Conservation (phyloP, 768 basidiomycete genomes). For the Boletus subparvulus region DNA sequence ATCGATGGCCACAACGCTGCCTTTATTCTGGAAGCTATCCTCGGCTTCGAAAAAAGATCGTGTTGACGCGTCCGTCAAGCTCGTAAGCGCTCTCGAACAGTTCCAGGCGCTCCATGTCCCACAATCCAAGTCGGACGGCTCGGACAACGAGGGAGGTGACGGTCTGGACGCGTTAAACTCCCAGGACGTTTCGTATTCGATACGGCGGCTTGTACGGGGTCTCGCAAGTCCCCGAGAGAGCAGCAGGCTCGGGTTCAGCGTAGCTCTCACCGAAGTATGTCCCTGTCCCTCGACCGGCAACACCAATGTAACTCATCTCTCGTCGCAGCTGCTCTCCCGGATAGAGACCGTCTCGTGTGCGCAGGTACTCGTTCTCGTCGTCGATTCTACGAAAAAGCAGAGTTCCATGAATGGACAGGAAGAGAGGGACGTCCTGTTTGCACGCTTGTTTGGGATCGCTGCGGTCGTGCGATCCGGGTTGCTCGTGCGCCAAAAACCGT, state of each 20-base stretch:
- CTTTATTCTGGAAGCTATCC: slow-evolving; percentile 93
- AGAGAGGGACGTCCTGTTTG: slow-evolving; percentile 90
- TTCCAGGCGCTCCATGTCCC: slow-evolving; percentile 72
- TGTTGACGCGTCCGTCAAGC: slow-evolving; percentile 81
- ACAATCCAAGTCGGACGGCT: slow-evolving; percentile 40
- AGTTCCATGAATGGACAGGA: slow-evolving; percentile 87
- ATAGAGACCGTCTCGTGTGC: slow-evolving; percentile 74
- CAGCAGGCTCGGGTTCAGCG: slow-evolving; percentile 92
- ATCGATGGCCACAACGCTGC: slow-evolving; percentile 80
- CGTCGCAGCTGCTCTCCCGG: slow-evolving; percentile 70
- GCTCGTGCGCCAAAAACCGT: slow-evolving; percentile 59
- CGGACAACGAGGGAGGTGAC: slow-evolving; percentile 48
- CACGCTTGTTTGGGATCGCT: slow-evolving; percentile 86
- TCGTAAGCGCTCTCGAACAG: slow-evolving; percentile 76
- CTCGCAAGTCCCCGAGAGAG: slow-evolving; percentile 91
- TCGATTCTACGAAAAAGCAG: slow-evolving; percentile 67
- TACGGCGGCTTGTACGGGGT: slow-evolving; percentile 82
- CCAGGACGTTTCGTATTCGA: slow-evolving; percentile 90
- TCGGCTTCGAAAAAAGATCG: slow-evolving; percentile 78
- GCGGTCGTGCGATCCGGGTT: slow-evolving; percentile 84
- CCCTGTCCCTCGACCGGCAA: background rate
- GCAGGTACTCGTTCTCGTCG: slow-evolving; percentile 73
- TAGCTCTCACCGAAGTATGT: slow-evolving; percentile 89
- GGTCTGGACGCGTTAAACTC: slow-evolving; percentile 70
- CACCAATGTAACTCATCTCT: slow-evolving; percentile 4